phyloP scores from a whole-genome alignment of 2,329 filamentous ascomycete species.

The Neonectria punicea region DNA sequence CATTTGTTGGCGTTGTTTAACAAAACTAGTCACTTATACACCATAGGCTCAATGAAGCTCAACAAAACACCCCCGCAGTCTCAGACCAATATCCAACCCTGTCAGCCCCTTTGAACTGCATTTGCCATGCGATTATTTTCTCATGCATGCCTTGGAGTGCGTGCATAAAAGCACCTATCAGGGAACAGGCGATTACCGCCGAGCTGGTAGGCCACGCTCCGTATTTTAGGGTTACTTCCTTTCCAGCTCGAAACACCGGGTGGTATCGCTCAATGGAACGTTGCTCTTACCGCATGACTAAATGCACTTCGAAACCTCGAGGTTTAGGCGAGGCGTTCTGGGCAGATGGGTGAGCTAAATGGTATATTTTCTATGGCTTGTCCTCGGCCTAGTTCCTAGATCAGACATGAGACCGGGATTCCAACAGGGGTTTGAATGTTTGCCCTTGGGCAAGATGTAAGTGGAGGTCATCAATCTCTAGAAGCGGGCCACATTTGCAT shows the following conservation, averaged over 20 bases:
- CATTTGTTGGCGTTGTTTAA: too few species aligned
- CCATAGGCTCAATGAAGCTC: background rate
- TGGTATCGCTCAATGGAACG: slow-evolving; percentile 2
- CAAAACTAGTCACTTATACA: too few species aligned
- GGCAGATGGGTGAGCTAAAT: background rate
- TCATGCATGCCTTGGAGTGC: slow-evolving; percentile 17
- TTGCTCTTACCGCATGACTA: slow-evolving; percentile 12
- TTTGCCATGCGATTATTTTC: slow-evolving; percentile 3
- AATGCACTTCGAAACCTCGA: background rate
- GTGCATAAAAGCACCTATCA: background rate
- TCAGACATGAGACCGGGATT: background rate
- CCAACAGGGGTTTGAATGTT: background rate
- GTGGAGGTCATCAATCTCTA: too few species aligned
- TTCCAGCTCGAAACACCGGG: background rate
- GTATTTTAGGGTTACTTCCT: background rate
- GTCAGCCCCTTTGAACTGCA: background rate
- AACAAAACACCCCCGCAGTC: slow-evolving; percentile 11
- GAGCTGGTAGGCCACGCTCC: slow-evolving; percentile 1
- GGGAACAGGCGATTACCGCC: background rate
- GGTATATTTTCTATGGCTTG: background rate
- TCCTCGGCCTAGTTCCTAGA: background rate
- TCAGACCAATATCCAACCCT: slow-evolving; percentile 5
- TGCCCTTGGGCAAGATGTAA: background rate
- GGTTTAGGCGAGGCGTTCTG: background rate
- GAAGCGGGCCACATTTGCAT: too few species aligned